phyloP scores from a whole-genome alignment of 2,329 filamentous ascomycete genomes.

The Clarireedia sp. region DNA sequence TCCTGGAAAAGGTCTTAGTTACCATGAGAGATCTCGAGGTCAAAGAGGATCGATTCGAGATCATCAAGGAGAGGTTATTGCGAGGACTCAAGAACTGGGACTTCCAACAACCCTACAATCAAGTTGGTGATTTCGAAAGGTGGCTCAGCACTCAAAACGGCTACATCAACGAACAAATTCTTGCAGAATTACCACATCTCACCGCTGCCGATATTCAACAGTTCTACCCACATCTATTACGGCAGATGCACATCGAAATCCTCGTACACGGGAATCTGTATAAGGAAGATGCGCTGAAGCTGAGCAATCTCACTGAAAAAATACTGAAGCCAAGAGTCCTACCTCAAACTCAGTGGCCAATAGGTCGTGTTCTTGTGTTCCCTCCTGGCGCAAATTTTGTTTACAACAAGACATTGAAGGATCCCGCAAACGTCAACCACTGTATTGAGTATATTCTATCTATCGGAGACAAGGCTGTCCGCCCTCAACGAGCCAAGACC shows the following conservation, averaged over 20 bases:
- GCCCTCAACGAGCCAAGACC: constrained; percentile 64
- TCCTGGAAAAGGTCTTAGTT: constrained; percentile 79
- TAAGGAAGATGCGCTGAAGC: constrained; percentile 81
- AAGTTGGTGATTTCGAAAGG: constrained; percentile 74
- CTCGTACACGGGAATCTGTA: constrained; percentile 88
- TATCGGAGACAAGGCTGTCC: constrained; percentile 61
- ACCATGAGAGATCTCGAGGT: constrained; percentile 81
- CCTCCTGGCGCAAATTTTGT: constrained; percentile 76
- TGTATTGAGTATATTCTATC: constrained; percentile 74
- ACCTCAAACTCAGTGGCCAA: constrained; percentile 70
- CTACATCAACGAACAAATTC: constrained; percentile 72
- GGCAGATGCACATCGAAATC: constrained; percentile 80
- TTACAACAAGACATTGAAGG: constrained; percentile 72
- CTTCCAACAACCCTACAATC: constrained; percentile 80
- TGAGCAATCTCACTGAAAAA: constrained; percentile 75
- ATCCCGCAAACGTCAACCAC: constrained; percentile 83
- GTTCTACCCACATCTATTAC: constrained; percentile 74
- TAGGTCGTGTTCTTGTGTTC: constrained; percentile 68
- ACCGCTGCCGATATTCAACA: constrained; percentile 65
- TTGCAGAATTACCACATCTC: constrained; percentile 67
- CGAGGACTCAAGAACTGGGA: constrained; percentile 80
- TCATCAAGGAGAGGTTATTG: constrained; percentile 77
- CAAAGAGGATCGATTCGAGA: constrained; percentile 78
- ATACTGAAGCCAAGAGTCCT: constrained; percentile 67
- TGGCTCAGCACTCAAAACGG: constrained; percentile 72